phyloP scores from a whole-genome alignment of 305 asterid genomes.

The Euphrasia arctica region DNA sequence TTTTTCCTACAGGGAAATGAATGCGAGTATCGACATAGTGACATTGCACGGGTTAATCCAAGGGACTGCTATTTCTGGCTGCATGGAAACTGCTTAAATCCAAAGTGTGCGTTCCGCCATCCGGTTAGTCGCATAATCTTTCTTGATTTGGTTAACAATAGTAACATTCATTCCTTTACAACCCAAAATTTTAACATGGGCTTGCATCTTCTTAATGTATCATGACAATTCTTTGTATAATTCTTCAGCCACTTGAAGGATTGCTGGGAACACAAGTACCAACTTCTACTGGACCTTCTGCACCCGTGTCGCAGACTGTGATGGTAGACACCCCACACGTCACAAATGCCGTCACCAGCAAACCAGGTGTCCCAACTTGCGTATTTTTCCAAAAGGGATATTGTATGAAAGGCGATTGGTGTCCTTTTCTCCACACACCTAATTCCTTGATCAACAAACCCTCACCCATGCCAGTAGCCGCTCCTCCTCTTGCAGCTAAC shows the following conservation, averaged over 20 bases:
- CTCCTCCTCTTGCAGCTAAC: slow-evolving; percentile 32
- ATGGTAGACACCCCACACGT: slow-evolving; percentile 29
- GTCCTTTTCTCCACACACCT: slow-evolving; percentile 71
- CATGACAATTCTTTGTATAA: not conserved
- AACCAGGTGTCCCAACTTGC: slow-evolving; percentile 57
- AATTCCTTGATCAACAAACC: slow-evolving; percentile 46
- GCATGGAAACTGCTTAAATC: slow-evolving; percentile 75
- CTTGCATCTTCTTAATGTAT: slow-evolving; percentile 9
- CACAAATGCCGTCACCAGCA: slow-evolving; percentile 43
- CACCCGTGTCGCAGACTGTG: slow-evolving; percentile 37
- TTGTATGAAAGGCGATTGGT: slow-evolving; percentile 86
- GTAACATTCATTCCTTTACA: not conserved
- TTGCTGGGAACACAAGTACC: slow-evolving; percentile 53
- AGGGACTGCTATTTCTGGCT: slow-evolving; percentile 90
- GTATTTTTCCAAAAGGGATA: slow-evolving; percentile 73
- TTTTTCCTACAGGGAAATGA: slow-evolving; percentile 64
- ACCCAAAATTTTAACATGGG: slow-evolving; percentile 3
- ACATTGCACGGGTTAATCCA: slow-evolving; percentile 73
- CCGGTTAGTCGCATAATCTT: slow-evolving; percentile 56
- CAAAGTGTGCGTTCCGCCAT: slow-evolving; percentile 79
- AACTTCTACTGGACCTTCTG: slow-evolving; percentile 47
- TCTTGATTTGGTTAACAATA: slow-evolving; percentile 1
- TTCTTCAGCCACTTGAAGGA: slow-evolving; percentile 80
- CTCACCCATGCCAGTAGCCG: slow-evolving; percentile 34
- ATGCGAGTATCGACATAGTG: slow-evolving; percentile 96